Evolutionary conservation across 192 early-diverging fungal species (phyloP).

Genomic region (Globomyces pollinis-pini): DNA sequence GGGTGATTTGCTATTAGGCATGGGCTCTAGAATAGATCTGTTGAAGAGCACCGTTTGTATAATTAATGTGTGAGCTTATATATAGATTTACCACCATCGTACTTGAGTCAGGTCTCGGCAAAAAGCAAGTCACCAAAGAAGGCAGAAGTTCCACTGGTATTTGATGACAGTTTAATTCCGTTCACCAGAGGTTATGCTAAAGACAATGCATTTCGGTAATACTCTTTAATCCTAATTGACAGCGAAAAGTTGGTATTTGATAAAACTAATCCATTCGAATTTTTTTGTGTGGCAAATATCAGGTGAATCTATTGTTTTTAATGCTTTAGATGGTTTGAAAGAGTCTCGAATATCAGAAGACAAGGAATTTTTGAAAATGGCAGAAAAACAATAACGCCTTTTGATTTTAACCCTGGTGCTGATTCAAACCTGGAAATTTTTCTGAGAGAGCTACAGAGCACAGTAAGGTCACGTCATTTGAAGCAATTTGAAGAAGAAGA

Average conservation of each 20-base stretch:
- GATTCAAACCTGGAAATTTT: not conserved
- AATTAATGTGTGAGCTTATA: conserved; percentile 15
- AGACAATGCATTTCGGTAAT: too few relatives aligned
- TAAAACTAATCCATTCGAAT: conserved; percentile 2
- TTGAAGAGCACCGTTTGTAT: conserved; percentile 14
- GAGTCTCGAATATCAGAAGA: conserved; percentile 16
- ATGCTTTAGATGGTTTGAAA: conserved; percentile 6
- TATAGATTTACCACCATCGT: not conserved
- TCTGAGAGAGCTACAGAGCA: not conserved
- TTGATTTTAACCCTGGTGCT: not conserved
- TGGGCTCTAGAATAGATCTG: conserved; percentile 35
- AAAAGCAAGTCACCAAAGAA: not conserved
- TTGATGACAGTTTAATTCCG: conserved; percentile 30
- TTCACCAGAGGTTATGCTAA: not conserved
- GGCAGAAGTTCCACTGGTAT: conserved; percentile 18
- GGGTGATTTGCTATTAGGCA: conserved; percentile 36
- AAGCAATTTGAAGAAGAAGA: not conserved
- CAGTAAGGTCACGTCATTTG: not conserved
- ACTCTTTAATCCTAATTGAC: not conserved
- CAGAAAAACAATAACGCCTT: not conserved
- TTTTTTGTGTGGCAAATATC: not conserved
- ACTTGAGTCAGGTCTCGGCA: not conserved
- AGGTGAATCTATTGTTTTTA: too few relatives aligned
- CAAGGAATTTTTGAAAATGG: conserved; percentile 7
- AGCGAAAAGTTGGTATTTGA: conserved; percentile 13